Conservation (phyloP, 2,329 filamentous ascomycete species). For the Aspergillus tanneri region DNA sequence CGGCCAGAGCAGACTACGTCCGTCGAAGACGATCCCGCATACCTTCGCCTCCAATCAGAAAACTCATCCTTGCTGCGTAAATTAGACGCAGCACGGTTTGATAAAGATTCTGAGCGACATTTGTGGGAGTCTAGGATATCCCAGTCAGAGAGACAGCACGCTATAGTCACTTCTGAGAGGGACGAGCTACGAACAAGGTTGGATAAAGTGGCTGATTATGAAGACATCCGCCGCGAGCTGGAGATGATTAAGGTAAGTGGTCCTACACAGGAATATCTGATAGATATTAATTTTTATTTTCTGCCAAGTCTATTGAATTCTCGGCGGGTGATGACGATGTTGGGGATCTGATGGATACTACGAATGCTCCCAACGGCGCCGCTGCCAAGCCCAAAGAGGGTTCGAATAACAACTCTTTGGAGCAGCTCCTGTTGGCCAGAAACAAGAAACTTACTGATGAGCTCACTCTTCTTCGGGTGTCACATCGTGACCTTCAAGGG, state of each 20-base stretch:
- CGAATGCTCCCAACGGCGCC: constrained; percentile 47
- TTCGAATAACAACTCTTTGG: constrained; percentile 64
- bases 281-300: constrained; percentile 16
- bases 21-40: constrained; percentile 85
- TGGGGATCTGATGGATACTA: constrained; percentile 44
- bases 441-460: constrained; percentile 98
- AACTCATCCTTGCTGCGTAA: constrained; percentile 90
- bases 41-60: constrained; percentile 84
- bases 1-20: constrained; percentile 58
- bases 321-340: constrained; percentile 73
- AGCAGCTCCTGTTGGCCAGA: constrained; percentile 83
- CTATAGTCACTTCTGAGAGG: constrained; percentile 73
- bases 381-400: constrained; percentile 59
- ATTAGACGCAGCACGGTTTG: constrained; percentile 77
- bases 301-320: constrained; percentile 78
- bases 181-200: constrained; percentile 78
- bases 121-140: constrained; percentile 73
- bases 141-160: constrained; percentile 74
- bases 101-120: constrained; percentile 77
- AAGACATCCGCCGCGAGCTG: constrained; percentile 92
- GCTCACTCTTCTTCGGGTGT: constrained; percentile 86
- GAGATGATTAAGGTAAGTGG: constrained; percentile 75
- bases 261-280: background rate
- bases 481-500: constrained; percentile 84
- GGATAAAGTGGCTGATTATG: constrained; percentile 88